phyloP scores from a whole-genome alignment of 345 rosid genomes.

The Adansonia digitata region DNA sequence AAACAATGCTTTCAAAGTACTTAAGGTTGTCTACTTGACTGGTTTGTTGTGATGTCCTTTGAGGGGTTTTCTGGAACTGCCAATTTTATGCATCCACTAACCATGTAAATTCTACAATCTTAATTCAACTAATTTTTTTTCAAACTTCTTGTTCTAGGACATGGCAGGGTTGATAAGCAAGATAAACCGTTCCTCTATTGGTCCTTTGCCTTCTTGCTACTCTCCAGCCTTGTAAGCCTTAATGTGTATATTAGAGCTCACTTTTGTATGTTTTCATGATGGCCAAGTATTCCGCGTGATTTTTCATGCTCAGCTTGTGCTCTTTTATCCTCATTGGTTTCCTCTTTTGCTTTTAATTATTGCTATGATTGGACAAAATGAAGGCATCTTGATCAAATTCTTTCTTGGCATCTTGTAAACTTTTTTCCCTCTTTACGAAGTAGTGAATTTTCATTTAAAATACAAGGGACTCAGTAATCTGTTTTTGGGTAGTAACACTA shows the following conservation, averaged over 20 bases:
- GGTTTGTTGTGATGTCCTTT: not conserved
- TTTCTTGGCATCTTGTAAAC: too few species aligned
- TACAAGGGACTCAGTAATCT: too few species aligned
- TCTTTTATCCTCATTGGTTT: not conserved
- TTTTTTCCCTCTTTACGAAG: not conserved
- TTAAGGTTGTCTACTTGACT: not conserved
- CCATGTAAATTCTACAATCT: not conserved
- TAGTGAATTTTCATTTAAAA: too few species aligned
- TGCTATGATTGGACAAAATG: not conserved
- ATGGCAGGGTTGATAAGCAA: conserved; percentile 99
- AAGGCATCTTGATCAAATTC: not conserved
- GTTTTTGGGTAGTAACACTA: too few species aligned
- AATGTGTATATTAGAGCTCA: conserved; percentile 2
- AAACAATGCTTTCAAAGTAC: not conserved
- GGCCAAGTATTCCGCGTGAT: not conserved
- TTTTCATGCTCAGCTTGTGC: not conserved
- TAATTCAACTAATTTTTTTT: conserved; percentile 16
- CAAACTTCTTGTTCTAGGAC: conserved; percentile 49
- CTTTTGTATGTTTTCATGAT: not conserved
- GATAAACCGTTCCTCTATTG: conserved; percentile 97
- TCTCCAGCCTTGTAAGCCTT: conserved; percentile 71
- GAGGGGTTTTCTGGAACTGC: conserved; percentile 4
- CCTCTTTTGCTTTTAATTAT: not conserved
- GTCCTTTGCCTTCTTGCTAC: conserved; percentile 73
- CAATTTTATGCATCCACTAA: not conserved